Evolutionary conservation across 2,329 filamentous ascomycete genomes (phyloP).

Genomic region (Penicillium digitatum): DNA sequence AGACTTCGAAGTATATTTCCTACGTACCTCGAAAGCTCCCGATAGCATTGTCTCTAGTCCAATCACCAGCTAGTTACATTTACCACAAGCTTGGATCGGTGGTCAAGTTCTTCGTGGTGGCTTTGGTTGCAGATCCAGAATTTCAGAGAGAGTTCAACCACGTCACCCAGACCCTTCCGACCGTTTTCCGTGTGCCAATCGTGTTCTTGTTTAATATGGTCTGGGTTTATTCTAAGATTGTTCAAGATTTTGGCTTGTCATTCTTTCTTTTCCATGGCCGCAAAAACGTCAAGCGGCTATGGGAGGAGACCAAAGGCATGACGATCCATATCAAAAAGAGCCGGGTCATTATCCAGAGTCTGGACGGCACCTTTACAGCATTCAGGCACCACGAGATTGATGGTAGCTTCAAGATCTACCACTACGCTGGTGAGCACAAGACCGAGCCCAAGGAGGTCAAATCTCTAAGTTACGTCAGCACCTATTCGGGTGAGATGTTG

Average conservation of each 20-base stretch:
- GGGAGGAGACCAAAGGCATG: constrained; percentile 49
- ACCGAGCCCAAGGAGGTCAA: constrained; percentile 45
- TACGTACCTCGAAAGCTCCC: constrained; percentile 27
- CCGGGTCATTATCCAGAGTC: constrained; percentile 46
- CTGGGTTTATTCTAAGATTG: constrained; percentile 47
- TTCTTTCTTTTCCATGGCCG: constrained; percentile 51
- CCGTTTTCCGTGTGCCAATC: constrained; percentile 35
- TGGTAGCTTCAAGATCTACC: constrained; percentile 42
- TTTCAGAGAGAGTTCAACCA: constrained; percentile 51
- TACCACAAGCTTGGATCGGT: constrained; percentile 45
- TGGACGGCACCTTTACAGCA: constrained; percentile 49
- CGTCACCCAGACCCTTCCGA: constrained; percentile 37
- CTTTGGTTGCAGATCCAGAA: constrained; percentile 51
- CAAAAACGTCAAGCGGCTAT: constrained; percentile 46
- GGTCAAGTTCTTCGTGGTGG: constrained; percentile 50
- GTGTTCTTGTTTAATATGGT: constrained; percentile 45
- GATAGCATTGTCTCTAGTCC: constrained; percentile 24
- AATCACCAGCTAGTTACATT: constrained; percentile 36
- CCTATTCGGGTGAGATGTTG: constrained; percentile 47
- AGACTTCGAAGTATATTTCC: constrained; percentile 29
- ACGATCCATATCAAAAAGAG: constrained; percentile 47
- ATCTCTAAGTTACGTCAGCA: constrained; percentile 45
- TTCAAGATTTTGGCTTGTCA: constrained; percentile 45
- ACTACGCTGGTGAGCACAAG: constrained; percentile 40
- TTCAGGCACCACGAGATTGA: constrained; percentile 44